Evolutionary conservation across 179 eudicot genomes (phyloP).

Genomic region (Pouteria campechiana): DNA sequence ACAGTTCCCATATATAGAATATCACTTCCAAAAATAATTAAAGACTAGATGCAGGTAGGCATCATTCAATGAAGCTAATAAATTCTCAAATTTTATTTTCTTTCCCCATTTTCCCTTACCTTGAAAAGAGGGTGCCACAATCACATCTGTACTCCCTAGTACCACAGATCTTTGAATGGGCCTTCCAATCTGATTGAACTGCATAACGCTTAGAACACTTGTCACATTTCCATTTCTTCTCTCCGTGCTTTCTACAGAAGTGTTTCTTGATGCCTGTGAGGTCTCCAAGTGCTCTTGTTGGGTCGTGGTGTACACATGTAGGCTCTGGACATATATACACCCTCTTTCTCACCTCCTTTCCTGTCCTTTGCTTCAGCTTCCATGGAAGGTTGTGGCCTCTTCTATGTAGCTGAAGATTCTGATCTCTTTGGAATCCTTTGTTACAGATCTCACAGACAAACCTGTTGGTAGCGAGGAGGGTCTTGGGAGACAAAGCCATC

Average conservation of each 20-base stretch:
- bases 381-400: slow-evolving; percentile 67
- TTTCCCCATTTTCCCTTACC: no score
- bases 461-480: slow-evolving; percentile 42
- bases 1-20: no score
- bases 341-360: slow-evolving; percentile 46
- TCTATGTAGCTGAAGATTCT: slow-evolving; percentile 49
- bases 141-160: slow-evolving; percentile 62
- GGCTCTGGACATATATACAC: slow-evolving; percentile 54
- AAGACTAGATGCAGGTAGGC: no score
- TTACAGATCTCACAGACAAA: slow-evolving; percentile 58
- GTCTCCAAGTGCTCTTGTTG: slow-evolving; percentile 54
- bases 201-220: slow-evolving; percentile 60
- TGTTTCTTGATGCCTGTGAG: slow-evolving; percentile 59
- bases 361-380: slow-evolving; percentile 54
- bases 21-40: no score
- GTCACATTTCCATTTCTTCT: slow-evolving; percentile 62
- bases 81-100: no score
- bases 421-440: slow-evolving; percentile 65
- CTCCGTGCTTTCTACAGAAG: slow-evolving; percentile 52
- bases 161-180: slow-evolving; percentile 58
- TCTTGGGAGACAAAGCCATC: slow-evolving; percentile 43
- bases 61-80: no score
- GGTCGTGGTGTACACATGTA: slow-evolving; percentile 49
- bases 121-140: slow-evolving; percentile 54
- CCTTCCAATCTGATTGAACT: slow-evolving; percentile 68